Base-by-base conservation (phyloP, 495 filamentous ascomycete genomes). In the Xylaria palmicola region DNA sequence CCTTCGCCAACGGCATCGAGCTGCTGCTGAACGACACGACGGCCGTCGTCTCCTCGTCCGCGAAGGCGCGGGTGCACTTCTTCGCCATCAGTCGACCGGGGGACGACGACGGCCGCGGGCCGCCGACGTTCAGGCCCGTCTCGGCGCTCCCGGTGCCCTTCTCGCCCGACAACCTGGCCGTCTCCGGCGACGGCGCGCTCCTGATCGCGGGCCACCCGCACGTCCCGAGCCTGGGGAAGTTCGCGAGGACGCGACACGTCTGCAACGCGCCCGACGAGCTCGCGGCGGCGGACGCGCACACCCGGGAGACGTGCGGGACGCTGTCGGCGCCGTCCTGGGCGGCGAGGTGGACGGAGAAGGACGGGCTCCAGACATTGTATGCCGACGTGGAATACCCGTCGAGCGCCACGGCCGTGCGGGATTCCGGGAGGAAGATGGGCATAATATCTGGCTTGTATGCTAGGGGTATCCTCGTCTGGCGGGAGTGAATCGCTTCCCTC, bases 381-480 rank as follows among this genome's bases (percentile, higher is more conserved):
- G 63, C 63, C 7, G 68, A 65, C 4, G 20, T 24, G 4, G 77
- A 74, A 34, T 76, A 65, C 40, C 72, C 73, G 12, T 64, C 65
- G 0, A 71, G 73, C 26, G 65, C 58, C n/a, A 77, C 74, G 41
- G 75, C 71, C 0, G 71, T 69, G 22, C 72, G 74, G 50, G 79
- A 82, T 64, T 63, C 64, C 4, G 60, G 52, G 6, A 67, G 74
- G 59, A 72, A 71, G 26, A 56, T 80, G 3, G 78, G 76, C 6
- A 63, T 82, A 6, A 63, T 78, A 6, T 65, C 65, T 7, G 78
- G 78, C 17, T 51, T 82, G 34, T 82, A 80, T 56, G 76, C 75
- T 15, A 71, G 67, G 55, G 79, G 79, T 10, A 59, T 82, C 26
- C 45, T 79, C 56, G 72, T 77, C 0, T 80, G 77, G 72, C 72